phyloP scores from a whole-genome alignment of 495 filamentous ascomycete genomes.

The Aspergillus heteromorphus region DNA sequence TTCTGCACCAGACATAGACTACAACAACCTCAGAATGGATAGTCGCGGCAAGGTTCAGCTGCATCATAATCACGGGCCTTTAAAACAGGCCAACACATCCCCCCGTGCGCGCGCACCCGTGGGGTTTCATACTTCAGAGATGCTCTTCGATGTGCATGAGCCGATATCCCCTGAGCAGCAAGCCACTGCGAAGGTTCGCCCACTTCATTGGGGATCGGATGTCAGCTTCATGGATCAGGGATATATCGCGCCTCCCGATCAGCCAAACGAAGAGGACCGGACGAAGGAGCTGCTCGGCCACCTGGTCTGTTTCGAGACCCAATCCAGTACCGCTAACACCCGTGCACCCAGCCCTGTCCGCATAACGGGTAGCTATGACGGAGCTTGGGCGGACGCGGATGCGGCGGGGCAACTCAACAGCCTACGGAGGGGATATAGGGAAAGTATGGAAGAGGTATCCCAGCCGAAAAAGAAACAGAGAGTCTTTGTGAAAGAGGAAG shows the following conservation, averaged over 20 bases:
- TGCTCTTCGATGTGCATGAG: conserved; percentile 41
- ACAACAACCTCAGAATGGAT: conserved; percentile 14
- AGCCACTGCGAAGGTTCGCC: conserved; percentile 30
- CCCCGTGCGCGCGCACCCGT: conserved; percentile 21
- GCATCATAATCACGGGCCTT: conserved; percentile 7
- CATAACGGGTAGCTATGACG: conserved; percentile 13
- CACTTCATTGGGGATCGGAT: conserved; percentile 63
- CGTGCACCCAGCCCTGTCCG: conserved; percentile 53
- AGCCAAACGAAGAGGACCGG: conserved; percentile 51
- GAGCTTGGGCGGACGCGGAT: conserved; percentile 9
- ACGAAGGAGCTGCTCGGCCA: conserved; percentile 48
- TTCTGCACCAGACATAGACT: conserved; percentile 21
- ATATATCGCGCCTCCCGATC: conserved; percentile 49
- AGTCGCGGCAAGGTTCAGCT: conserved; percentile 15
- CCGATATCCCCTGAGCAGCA: conserved; percentile 38
- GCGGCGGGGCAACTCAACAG: conserved; percentile 6
- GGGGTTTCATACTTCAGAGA: conserved; percentile 40
- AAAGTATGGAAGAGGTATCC: conserved; percentile 20
- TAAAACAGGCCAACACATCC: conserved; percentile 12
- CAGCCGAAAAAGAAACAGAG: conserved; percentile 35
- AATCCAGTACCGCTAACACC: conserved; percentile 51
- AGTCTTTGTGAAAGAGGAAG: conserved; percentile 30
- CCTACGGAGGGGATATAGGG: conserved; percentile 12
- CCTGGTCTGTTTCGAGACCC: conserved; percentile 49
- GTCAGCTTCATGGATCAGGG: conserved; percentile 52